Base-by-base conservation (phyloP, 441 rosid genomes). In the Croton setiger region DNA sequence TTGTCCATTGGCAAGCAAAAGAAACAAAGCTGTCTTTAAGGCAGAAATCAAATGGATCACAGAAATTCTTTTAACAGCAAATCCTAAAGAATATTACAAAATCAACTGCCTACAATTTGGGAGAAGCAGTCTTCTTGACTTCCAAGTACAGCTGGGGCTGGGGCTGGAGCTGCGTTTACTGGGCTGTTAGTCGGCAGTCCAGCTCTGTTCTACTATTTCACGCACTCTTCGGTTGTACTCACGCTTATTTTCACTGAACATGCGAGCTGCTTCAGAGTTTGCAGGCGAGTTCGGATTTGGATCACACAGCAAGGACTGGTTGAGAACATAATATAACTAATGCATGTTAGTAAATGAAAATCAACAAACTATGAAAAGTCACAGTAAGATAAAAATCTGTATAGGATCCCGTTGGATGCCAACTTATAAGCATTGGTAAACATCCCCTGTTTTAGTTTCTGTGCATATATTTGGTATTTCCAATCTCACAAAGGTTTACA, bases 231-330 rank as follows among this genome's bases (percentile, higher is more conserved):
- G 69, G 57, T 84, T 84, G 78, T 84, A 82, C 52, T 84, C 86
- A 0, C 86, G 78, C 73, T 84, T 84, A 68, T 80, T 82, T 71
- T 82, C 83, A 0, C 84, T 82, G 54, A 82, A 84, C 88, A 84
- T 82, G 54, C 82, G 70, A 53, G 84, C 83, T 9, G 84, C 88
- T 68, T 84, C 88, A 0, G 88, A 80, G 68, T 84, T 84, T 52
- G 86, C 83, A 8, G 88, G 88, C 8, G 88, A 84, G 60, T 84
- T 82, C 9, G 88, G 84, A 64, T 80, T 84, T 61, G 88, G 86
- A 33, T 84, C 86, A 37, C 86, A 84, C n/a, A 84, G 84, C 76
- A 84, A 49, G 2, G 84, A 84, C 83, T 82, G 78, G 37, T 12
- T 3, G 27, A 31, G 8, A 53, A 31, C 60, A 55, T 31, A 27